Base-by-base conservation (phyloP, 2,329 filamentous ascomycete genomes). In the Colletotrichum liriopes region DNA sequence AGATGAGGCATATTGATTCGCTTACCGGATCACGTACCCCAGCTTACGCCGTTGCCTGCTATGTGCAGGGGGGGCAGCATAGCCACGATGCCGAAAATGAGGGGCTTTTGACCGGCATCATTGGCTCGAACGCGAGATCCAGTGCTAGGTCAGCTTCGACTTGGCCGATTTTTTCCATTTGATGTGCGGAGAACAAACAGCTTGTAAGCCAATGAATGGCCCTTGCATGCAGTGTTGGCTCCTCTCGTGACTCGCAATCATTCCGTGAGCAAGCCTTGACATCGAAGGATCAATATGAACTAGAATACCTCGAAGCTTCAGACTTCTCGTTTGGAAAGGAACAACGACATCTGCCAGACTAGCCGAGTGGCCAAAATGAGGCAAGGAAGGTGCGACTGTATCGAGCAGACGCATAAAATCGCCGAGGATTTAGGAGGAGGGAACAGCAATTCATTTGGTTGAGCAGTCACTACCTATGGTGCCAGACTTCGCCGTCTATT, bases 31-130 rank as follows among this genome's bases (percentile, higher is more conserved):
- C 11, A 14, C n/a, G 18, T 49, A 11, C 12, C 26, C n/a, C 32
- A 39, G 64, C 55, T 67, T 60, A 43, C 56, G 35, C 35, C 41
- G 45, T 51, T 41, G 37, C 32, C 65, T 41, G 18, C 16, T 14
- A 39, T 39, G 37, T 41, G 16, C 23, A 55, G 29, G 39, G 37
- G 37, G 39, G n/a, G 39, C 32, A 16, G 47, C 58, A 55, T 20
- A 63, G 65, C 65, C 37, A 43, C 45, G 37, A 32, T 29, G 12
- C 35, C 29, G 20, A 32, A 23, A 52, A 63, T 39, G 65, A 63
- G 65, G 65, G 58, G 65, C 20, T 39, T 32, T 9, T 29, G 26
- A 12, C 35, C 47, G n/a, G 20, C 37, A 45, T 7, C 4, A 67
- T 37, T 61, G 47, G 65, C 26, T 54, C 47, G 18, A 47, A 61